phyloP scores from a whole-genome alignment of 805 yeast genomes.

The Candida hispaniensis region DNA sequence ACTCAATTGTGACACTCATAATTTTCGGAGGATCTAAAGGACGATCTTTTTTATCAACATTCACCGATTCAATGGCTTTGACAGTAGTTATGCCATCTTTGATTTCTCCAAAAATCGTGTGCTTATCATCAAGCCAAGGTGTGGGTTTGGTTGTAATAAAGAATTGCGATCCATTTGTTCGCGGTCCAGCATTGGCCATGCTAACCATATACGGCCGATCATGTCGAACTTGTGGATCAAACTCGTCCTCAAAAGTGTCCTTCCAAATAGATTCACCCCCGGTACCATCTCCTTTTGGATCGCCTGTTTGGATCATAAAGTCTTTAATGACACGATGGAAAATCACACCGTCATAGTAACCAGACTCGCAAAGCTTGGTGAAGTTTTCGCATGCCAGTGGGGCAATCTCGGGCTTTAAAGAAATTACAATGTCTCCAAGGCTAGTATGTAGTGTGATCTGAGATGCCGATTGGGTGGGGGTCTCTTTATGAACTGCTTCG shows the following conservation, averaged over 20 bases:
- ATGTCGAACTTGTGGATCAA: conserved; percentile 36
- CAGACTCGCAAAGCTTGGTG: conserved; percentile 28
- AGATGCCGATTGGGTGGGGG: conserved; percentile 17
- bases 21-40: conserved; percentile 33
- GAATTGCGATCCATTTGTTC: conserved; percentile 50
- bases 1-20: conserved; percentile 20
- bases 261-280: conserved; percentile 35
- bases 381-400: conserved; percentile 38
- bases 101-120: conserved; percentile 48
- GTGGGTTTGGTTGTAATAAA: conserved; percentile 49
- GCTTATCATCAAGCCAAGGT: conserved; percentile 46
- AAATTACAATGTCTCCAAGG: conserved; percentile 35
- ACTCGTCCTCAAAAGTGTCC: conserved; percentile 37
- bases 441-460: conserved; percentile 32
- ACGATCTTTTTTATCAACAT: conserved; percentile 38
- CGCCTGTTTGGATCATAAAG: conserved; percentile 55
- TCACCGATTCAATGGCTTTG: conserved; percentile 38
- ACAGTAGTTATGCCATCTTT: conserved; percentile 41
- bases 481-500: conserved; percentile 19
- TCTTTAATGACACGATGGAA: conserved; percentile 37
- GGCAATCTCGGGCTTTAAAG: conserved; percentile 30
- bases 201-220: conserved; percentile 45
- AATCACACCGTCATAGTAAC: conserved; percentile 33
- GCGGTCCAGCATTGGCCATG: conserved; percentile 54
- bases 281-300: conserved; percentile 38